Evolutionary conservation across 352 stramenopile species (phyloP).

Genomic region (Pythium sukuiense): DNA sequence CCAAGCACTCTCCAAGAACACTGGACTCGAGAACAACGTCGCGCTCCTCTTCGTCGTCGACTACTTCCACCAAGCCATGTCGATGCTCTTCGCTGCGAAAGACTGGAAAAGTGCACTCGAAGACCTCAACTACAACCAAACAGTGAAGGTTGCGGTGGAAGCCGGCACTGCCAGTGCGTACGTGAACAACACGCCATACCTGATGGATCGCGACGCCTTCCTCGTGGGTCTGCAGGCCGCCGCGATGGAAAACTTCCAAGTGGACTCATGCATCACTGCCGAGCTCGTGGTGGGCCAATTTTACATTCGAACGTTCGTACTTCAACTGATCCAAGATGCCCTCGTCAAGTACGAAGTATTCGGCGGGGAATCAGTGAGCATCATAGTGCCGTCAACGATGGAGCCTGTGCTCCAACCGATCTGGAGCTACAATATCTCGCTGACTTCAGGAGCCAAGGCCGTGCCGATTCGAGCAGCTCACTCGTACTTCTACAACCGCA

Average conservation of each 20-base stretch:
- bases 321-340: constrained; percentile 32
- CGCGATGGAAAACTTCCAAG: constrained; percentile 26
- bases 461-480: neutral
- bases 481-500: constrained; percentile 30
- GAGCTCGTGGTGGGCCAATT: constrained; percentile 43
- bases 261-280: constrained; percentile 43
- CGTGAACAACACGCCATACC: constrained; percentile 24
- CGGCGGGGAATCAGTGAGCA: neutral
- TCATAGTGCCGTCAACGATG: constrained; percentile 28
- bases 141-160: constrained; percentile 20
- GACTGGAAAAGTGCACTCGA: constrained; percentile 37
- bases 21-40: constrained; percentile 43
- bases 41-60: constrained; percentile 43
- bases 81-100: constrained; percentile 30
- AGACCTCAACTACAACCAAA: constrained; percentile 37
- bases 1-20: constrained; percentile 9
- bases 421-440: constrained; percentile 28
- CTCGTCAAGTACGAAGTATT: constrained; percentile 23
- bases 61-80: constrained; percentile 44
- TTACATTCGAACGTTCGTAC: constrained; percentile 38
- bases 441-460: constrained; percentile 31
- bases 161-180: constrained; percentile 28
- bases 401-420: constrained; percentile 29
- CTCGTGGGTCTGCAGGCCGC: constrained; percentile 38
- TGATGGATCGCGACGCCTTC: constrained; percentile 37